Percentiles rank a stretch among this genome's conserved stretches.
phyloP scores from a whole-genome alignment of 352 stramenopile species.

The Phytophthora pluvialis region DNA sequence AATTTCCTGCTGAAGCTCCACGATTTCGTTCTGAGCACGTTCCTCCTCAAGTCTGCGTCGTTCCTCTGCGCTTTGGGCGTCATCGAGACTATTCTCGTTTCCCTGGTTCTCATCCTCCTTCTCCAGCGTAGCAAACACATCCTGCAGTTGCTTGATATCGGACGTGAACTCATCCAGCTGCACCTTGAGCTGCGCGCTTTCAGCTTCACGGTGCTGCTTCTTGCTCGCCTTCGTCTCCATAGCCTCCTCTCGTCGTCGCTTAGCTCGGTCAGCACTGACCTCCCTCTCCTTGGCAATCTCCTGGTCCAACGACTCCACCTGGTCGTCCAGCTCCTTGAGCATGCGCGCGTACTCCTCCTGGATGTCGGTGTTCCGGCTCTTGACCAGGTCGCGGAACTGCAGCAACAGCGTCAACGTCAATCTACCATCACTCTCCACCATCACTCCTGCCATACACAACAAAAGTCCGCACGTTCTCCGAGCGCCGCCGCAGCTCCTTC shows the following conservation, averaged over 20 bases:
- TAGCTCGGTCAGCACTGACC: slow-evolving; percentile 30
- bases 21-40: slow-evolving; percentile 52
- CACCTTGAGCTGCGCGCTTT: slow-evolving; percentile 43
- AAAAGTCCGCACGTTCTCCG: slow-evolving; percentile 36
- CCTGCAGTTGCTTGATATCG: slow-evolving; percentile 60
- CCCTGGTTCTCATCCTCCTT: slow-evolving; percentile 36
- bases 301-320: slow-evolving; percentile 53
- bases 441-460: background rate
- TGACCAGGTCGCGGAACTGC: slow-evolving; percentile 70
- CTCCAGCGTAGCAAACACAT: slow-evolving; percentile 54
- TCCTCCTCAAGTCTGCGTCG: slow-evolving; percentile 42
- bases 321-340: slow-evolving; percentile 76
- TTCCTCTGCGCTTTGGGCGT: slow-evolving; percentile 42
- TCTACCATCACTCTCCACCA: background rate
- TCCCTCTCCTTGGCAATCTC: slow-evolving; percentile 55
- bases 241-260: slow-evolving; percentile 43
- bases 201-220: slow-evolving; percentile 35
- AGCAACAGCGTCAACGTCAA: background rate
- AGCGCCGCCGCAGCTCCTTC: slow-evolving; percentile 67
- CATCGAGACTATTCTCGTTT: slow-evolving; percentile 24
- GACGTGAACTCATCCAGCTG: slow-evolving; percentile 53
- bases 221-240: slow-evolving; percentile 36
- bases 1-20: slow-evolving; percentile 66
- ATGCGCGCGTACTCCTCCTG: slow-evolving; percentile 81
- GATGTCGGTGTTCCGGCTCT: slow-evolving; percentile 74